A percentile compares a stretch with the other conserved stretches of the same genome.
These are phyloP conservation scores for Austroboletus rostrupii DNA, from an alignment of 1,284 basidiomycete genomes.

Conservation along the genomic window DNA sequence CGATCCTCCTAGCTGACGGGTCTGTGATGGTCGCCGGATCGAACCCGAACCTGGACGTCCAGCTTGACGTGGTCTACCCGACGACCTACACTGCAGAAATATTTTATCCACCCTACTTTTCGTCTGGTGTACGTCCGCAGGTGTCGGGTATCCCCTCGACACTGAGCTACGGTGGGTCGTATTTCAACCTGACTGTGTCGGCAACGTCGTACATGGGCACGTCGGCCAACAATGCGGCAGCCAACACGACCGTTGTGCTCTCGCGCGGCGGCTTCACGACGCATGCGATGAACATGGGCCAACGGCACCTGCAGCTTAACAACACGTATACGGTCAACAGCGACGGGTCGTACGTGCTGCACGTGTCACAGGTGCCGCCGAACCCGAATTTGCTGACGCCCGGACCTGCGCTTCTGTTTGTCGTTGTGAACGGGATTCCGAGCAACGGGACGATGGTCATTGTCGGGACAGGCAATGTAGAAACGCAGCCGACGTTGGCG, in stretches of 20 bases:
- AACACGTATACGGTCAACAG: slow-evolving; percentile 77
- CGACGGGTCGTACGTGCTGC: slow-evolving; percentile 71
- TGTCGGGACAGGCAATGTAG: slow-evolving; percentile 78
- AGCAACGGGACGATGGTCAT: slow-evolving; percentile 73
- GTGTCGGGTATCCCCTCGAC: slow-evolving; percentile 69
- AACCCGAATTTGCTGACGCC: slow-evolving; percentile 84
- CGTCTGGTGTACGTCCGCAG: slow-evolving; percentile 65
- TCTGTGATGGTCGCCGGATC: slow-evolving; percentile 88
- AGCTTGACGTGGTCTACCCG: slow-evolving; percentile 64
- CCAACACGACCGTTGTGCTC: slow-evolving; percentile 77
- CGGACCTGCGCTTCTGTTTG: slow-evolving; percentile 80
- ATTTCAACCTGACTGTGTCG: slow-evolving; percentile 68
- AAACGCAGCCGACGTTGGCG: slow-evolving; percentile 49
- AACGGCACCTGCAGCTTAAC: slow-evolving; percentile 74
- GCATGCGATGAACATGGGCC: slow-evolving; percentile 94
- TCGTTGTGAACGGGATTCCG: slow-evolving; percentile 80
- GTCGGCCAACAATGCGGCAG: slow-evolving; percentile 63
- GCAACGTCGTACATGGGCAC: slow-evolving; percentile 56
- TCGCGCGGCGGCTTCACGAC: slow-evolving; percentile 90
- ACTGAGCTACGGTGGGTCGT: slow-evolving; percentile 81
- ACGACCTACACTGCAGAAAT: slow-evolving; percentile 87
- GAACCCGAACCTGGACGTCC: slow-evolving; percentile 90
- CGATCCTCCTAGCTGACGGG: slow-evolving; percentile 85
- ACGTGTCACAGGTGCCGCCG: slow-evolving; percentile 77
- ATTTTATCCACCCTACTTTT: slow-evolving; percentile 85